phyloP scores from a whole-genome alignment of 768 basidiomycete genomes.

The Collybia mongolica region DNA sequence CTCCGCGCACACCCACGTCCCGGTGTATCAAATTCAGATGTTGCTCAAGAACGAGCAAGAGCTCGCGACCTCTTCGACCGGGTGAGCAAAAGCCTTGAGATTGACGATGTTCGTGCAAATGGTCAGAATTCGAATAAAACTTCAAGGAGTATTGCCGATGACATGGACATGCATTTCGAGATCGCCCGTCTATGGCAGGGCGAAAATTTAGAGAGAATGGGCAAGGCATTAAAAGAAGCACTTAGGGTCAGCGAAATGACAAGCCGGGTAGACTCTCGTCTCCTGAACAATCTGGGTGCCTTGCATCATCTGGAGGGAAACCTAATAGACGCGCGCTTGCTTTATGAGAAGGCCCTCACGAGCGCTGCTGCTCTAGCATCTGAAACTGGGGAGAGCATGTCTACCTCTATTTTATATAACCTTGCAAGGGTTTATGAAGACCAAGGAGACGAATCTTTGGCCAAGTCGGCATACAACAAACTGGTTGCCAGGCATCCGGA shows the following conservation, averaged over 20 bases:
- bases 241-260: constrained; percentile 56
- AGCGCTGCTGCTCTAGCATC: constrained; percentile 44
- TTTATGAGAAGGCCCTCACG: constrained; percentile 77
- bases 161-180: constrained; percentile 88
- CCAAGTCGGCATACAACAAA: constrained; percentile 86
- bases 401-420: constrained; percentile 88
- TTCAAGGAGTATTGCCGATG: constrained; percentile 62
- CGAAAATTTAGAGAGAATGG: constrained; percentile 72
- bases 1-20: constrained; percentile 82
- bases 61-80: constrained; percentile 85
- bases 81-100: constrained; percentile 62
- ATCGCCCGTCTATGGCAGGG: constrained; percentile 88
- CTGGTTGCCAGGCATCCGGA: constrained; percentile 90
- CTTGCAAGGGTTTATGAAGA: constrained; percentile 92
- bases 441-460: constrained; percentile 65
- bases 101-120: constrained; percentile 52
- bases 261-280: constrained; percentile 56
- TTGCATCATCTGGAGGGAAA: constrained; percentile 70
- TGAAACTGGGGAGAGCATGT: constrained; percentile 62
- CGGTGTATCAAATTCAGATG: constrained; percentile 72
- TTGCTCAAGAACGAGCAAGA: constrained; percentile 63
- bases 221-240: constrained; percentile 74
- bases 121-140: constrained; percentile 36
- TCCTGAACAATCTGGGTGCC: constrained; percentile 81
- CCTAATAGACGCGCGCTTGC: constrained; percentile 49